phyloP scores from a whole-genome alignment of 768 basidiomycete genomes.

The Tylopilus plumbeoviolaceoides region DNA sequence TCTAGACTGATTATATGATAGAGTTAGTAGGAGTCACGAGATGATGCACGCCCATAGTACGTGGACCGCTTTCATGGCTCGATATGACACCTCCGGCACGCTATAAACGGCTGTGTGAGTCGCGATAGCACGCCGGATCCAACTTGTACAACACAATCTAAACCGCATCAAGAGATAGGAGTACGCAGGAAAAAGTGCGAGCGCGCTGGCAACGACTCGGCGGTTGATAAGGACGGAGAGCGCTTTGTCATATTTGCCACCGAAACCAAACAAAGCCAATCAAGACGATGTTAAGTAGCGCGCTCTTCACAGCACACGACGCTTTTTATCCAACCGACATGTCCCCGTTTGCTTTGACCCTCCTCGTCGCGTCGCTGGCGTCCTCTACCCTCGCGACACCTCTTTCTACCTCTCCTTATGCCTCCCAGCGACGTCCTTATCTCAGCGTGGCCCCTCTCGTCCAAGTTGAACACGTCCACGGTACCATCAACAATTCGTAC shows the following conservation, averaged over 20 bases:
- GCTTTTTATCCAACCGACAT: conserved; percentile 28
- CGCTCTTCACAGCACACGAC: not conserved
- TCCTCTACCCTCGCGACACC: conserved; percentile 36
- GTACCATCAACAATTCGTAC: conserved; percentile 86
- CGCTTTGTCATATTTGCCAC: conserved; percentile 17
- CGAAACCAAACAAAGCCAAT: conserved; percentile 27
- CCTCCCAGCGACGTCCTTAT: conserved; percentile 37
- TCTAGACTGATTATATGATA: no score
- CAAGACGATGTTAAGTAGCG: conserved; percentile 22
- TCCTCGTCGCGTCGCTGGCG: conserved; percentile 38
- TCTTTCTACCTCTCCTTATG: conserved; percentile 41
- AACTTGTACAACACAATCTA: not conserved
- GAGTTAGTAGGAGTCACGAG: no score
- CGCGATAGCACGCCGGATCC: not conserved
- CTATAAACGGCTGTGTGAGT: not conserved
- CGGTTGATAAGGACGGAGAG: no score
- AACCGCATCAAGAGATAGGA: not conserved
- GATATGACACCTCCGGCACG: not conserved
- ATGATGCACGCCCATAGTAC: no score
- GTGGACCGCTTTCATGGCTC: not conserved
- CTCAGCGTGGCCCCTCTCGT: conserved; percentile 59
- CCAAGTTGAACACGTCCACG: conserved; percentile 59
- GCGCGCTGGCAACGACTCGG: not conserved
- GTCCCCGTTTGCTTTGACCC: conserved; percentile 30
- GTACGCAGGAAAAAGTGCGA: not conserved